Evolutionary conservation across 768 basidiomycete species (phyloP), one percentile per base, ranked within the genome.

Genomic region (Hebeloma cylindrosporum): DNA sequence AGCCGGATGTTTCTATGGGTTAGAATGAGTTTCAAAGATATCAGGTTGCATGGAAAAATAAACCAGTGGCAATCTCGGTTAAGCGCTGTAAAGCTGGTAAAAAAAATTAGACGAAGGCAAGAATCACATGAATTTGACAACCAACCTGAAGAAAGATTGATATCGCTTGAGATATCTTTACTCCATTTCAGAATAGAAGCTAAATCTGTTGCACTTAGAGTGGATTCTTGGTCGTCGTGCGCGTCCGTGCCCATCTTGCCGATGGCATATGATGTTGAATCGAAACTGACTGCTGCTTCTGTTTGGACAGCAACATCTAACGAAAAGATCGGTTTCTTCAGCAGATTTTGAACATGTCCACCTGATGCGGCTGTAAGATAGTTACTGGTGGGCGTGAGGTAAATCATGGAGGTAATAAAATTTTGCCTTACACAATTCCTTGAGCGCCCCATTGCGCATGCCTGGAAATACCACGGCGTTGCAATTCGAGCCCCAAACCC

Each of bases 361-460:
- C 76, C 76, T 37, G 77, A 56, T 2, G 68, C 54, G 3, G 75
- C 61, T 11, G 72, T 74, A 16, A 85, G 68, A 52, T 80, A 65
- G 32, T 73, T 69, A 16, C 83, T 84, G 50, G 9, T 4, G 17
- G 18, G 5, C 10, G 22, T 41, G 29, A 35, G 38, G 42, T 26
- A 34, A 39, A 35, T 7, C 39, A 16, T 36, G 18, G 25, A 23
- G 8, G 21, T 7, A 7, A 14, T 14, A 13, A 45, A 11, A 45
- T 30, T 21, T 29, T 5, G 29, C 65, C 81, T 43, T 66, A 83
- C 81, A 82, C 82, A 48, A 87, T 80, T 21, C 84, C 85, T 46
- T 74, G 75, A 20, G 85, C 85, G 17, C 85, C 85, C 84, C 82
- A 86, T 56, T 85, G 83, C 4, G 75, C 65, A 54, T 86, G 83